A percentile compares a stretch with the other conserved stretches of the same genome.
Evolutionary conservation across 306 rosid species (phyloP).

Genomic region (Sesbania bispinosa): DNA sequence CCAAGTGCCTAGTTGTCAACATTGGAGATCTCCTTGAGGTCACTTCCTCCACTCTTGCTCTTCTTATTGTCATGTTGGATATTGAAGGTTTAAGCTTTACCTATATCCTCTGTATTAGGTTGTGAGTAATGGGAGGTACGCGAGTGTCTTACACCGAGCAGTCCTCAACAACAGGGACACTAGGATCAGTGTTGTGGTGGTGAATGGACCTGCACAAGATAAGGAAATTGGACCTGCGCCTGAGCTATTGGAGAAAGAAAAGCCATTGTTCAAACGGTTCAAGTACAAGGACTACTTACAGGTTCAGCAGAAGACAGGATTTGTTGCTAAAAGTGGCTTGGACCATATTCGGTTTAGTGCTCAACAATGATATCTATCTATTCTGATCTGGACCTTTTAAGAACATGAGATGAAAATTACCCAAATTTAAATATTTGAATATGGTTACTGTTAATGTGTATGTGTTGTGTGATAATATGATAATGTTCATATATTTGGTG

Average conservation of each 20-base stretch:
- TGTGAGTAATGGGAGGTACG: conserved; percentile 47
- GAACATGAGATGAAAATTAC: no score
- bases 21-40: conserved; percentile 72
- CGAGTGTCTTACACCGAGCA: conserved; percentile 42
- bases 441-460: neutral
- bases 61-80: no score
- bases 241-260: conserved; percentile 33
- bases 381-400: neutral
- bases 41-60: neutral
- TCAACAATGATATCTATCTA: conserved; percentile 1
- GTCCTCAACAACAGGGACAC: conserved; percentile 37
- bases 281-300: conserved; percentile 29
- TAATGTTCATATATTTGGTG: neutral
- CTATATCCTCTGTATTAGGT: conserved; percentile 23
- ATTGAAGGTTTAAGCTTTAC: no score
- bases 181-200: conserved; percentile 37
- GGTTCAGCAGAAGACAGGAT: conserved; percentile 24
- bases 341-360: conserved; percentile 8
- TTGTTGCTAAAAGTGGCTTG: conserved; percentile 3
- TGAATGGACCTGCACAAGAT: conserved; percentile 42
- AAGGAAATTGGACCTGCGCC: conserved; percentile 33
- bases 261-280: conserved; percentile 23
- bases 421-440: neutral
- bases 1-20: conserved; percentile 43
- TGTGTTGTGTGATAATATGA: neutral